Evolutionary conservation across 2,329 filamentous ascomycete genomes (phyloP).

Genomic region (Hansfordia pulvinata): DNA sequence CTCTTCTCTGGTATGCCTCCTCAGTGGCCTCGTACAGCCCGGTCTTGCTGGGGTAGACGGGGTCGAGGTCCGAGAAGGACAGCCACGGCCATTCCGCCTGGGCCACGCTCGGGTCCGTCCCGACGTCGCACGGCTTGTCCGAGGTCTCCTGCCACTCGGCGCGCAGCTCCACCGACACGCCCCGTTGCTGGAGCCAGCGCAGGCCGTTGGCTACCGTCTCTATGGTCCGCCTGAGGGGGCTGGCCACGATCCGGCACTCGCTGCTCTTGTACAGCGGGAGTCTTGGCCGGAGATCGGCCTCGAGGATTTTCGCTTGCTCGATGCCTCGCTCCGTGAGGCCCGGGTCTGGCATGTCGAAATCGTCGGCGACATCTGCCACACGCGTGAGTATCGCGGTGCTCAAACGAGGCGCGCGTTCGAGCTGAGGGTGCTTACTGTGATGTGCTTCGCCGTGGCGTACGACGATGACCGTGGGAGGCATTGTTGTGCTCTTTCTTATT

Average conservation of each 20-base stretch:
- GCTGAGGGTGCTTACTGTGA: constrained; percentile 27
- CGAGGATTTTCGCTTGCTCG: constrained; percentile 13
- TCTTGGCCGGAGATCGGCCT: constrained; percentile 8
- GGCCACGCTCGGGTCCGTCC: constrained; percentile 9
- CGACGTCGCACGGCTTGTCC: constrained; percentile 16
- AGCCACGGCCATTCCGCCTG: constrained; percentile 14
- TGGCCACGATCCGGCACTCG: constrained; percentile 16
- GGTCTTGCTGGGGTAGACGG: constrained; percentile 16
- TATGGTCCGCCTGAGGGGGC: constrained; percentile 15
- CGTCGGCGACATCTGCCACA: constrained; percentile 14
- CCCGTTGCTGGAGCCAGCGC: constrained; percentile 13
- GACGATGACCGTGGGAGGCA: constrained; percentile 24
- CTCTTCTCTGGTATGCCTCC: constrained; percentile 12
- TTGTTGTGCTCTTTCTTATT: constrained; percentile 5
- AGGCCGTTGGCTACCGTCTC: constrained; percentile 15
- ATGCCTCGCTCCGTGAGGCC: constrained; percentile 14
- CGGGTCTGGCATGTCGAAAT: constrained; percentile 16
- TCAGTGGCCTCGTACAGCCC: constrained; percentile 16
- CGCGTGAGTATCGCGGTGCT: constrained; percentile 4
- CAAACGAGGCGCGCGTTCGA: constrained; percentile 2
- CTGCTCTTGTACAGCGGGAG: constrained; percentile 10
- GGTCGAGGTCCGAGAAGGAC: constrained; percentile 17
- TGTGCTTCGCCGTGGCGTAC: constrained; percentile 25
- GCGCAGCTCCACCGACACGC: constrained; percentile 14
- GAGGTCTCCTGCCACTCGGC: constrained; percentile 21